phyloP scores from a whole-genome alignment of 148 eudicot species.

The Euryodendron excelsum region DNA sequence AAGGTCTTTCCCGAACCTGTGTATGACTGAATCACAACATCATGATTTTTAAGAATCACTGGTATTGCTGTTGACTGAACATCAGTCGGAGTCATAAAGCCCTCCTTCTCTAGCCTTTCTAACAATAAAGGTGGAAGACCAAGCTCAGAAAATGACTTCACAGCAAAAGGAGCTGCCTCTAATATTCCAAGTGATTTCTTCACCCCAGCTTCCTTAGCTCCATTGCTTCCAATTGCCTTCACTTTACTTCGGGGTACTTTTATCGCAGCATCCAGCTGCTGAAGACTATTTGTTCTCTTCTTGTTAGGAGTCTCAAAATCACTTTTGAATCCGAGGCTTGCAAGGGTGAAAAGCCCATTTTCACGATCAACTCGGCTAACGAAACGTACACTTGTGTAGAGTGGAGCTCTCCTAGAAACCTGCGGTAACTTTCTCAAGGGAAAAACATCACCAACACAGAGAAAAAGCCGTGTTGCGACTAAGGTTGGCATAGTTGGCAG shows the following conservation, averaged over 20 bases:
- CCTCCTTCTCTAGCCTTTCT: conserved; percentile 72
- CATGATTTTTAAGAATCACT: conserved; percentile 60
- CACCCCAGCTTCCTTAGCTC: conserved; percentile 12
- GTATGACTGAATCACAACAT: conserved; percentile 91
- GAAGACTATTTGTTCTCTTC: too few relatives aligned
- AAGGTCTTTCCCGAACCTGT: conserved; percentile 97
- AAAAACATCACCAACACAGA: conserved; percentile 61
- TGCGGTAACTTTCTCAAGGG: conserved; percentile 41
- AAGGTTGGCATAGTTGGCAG: conserved; percentile 51
- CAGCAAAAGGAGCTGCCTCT: conserved; percentile 75
- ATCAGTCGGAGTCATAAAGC: conserved; percentile 71
- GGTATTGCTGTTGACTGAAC: conserved; percentile 90
- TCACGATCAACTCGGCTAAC: conserved; percentile 32
- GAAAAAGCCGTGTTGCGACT: conserved; percentile 55
- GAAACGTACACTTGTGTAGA: conserved; percentile 38
- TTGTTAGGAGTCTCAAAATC: conserved; percentile 28
- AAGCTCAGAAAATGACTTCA: conserved; percentile 77
- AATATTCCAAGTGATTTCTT: conserved; percentile 50
- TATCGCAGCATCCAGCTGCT: too few relatives aligned
- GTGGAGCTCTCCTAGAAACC: conserved; percentile 41
- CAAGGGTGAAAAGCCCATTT: conserved; percentile 58
- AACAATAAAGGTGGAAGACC: conserved; percentile 75
- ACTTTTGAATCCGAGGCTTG: conserved; percentile 56
- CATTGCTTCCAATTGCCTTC: conserved; percentile 37
- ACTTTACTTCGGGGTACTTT: conserved; percentile 42